Evolutionary conservation across 1,139 yeast genomes (phyloP).

Genomic region (Taphrina communis): DNA sequence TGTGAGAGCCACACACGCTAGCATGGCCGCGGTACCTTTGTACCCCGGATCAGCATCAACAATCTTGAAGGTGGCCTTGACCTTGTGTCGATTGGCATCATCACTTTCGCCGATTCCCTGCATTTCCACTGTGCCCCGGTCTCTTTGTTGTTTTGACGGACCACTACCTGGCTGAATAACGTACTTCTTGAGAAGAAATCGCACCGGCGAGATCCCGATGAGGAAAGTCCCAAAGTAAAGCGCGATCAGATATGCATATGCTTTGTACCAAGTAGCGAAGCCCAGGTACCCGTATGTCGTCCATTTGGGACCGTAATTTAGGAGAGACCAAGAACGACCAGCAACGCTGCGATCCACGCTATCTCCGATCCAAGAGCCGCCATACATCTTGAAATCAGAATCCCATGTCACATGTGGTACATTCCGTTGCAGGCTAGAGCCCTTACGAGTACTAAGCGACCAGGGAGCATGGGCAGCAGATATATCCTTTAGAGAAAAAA

Average conservation of each 20-base stretch:
- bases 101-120: constrained; percentile 23
- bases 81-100: constrained; percentile 3
- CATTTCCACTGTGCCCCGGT: constrained; percentile 9
- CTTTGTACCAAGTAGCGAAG: constrained; percentile 10
- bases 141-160: constrained; percentile 11
- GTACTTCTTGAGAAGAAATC: constrained; percentile 6
- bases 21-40: constrained; percentile 22
- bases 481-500: constrained; percentile 2
- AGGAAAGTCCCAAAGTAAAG: constrained; percentile 12
- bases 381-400: background rate
- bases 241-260: constrained; percentile 1
- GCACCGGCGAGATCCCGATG: constrained; percentile 3
- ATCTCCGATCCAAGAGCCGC: constrained; percentile 18
- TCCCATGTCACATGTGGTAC: constrained; percentile 28
- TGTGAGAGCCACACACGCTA: constrained; percentile 21
- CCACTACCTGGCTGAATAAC: constrained; percentile 22
- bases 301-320: constrained; percentile 20
- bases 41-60: constrained; percentile 24
- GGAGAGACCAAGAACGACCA: constrained; percentile 20
- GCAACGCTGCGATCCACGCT: constrained; percentile 29
- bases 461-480: constrained; percentile 25
- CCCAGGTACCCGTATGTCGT: constrained; percentile 22
- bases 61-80: constrained; percentile 1
- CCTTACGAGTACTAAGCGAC: constrained; percentile 11
- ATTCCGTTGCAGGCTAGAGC: constrained; percentile 6